phyloP scores from a whole-genome alignment of 1,284 basidiomycete species.

The Moesziomyces antarcticus region DNA sequence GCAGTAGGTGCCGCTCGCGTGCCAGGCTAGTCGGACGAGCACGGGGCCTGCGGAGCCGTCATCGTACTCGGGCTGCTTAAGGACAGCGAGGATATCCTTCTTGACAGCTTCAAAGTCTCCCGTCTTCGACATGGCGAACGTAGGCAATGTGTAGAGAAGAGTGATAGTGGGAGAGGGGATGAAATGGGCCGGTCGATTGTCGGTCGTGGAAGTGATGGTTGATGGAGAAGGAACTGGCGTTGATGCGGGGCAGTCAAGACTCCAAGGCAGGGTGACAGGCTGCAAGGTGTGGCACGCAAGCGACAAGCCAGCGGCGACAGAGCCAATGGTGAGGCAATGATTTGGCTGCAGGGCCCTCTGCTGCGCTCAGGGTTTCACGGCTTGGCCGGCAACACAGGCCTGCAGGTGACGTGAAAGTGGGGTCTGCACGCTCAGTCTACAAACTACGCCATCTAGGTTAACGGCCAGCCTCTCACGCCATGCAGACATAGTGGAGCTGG shows the following conservation, averaged over 20 bases:
- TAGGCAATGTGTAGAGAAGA: background rate
- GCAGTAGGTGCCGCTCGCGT: constrained; percentile 66
- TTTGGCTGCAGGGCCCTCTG: constrained; percentile 12
- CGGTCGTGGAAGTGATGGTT: background rate
- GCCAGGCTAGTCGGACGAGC: constrained; percentile 66
- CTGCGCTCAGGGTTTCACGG: constrained; percentile 28
- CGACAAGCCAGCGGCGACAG: background rate
- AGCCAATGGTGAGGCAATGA: constrained; percentile 21
- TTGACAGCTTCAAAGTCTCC: constrained; percentile 63
- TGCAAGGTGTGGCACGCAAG: background rate
- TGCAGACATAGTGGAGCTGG: background rate
- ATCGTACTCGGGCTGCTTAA: constrained; percentile 67
- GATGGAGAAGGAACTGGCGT: too few relatives aligned
- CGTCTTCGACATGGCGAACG: constrained; percentile 39
- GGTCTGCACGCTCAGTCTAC: constrained; percentile 5
- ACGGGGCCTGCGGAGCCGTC: constrained; percentile 66
- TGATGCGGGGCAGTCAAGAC: constrained; percentile 9
- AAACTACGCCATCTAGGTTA: background rate
- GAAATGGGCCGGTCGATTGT: background rate
- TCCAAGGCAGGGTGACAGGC: background rate
- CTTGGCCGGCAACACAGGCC: constrained; percentile 2
- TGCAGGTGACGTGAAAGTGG: constrained; percentile 8
- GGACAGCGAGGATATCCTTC: constrained; percentile 60
- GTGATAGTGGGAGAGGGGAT: too few relatives aligned
- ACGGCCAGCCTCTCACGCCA: too few relatives aligned